These are phyloP conservation scores for Kodamaea ohmeri DNA, from an alignment of 1,139 yeast genomes.

Conservation along the genomic window DNA sequence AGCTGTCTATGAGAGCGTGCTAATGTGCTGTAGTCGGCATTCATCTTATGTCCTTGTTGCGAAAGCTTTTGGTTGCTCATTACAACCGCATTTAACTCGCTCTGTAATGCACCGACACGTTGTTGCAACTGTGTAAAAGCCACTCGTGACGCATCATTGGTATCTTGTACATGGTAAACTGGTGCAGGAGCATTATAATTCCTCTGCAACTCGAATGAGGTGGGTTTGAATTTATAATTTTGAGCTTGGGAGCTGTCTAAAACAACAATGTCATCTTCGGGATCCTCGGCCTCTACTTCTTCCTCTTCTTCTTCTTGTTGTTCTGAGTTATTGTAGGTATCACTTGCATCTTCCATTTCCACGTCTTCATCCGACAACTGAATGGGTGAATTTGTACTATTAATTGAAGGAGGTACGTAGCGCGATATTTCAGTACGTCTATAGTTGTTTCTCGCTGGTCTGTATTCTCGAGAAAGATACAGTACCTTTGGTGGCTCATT, in stretches of 20 bases:
- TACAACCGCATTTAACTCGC: neutral
- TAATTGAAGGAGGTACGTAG: too few species aligned
- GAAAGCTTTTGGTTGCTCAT: constrained; percentile 4
- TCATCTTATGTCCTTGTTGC: constrained; percentile 2
- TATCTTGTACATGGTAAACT: constrained; percentile 24
- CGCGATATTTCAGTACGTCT: too few species aligned
- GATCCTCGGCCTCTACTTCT: constrained; percentile 1
- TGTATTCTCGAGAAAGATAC: neutral
- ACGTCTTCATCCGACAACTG: constrained; percentile 2
- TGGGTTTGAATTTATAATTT: constrained; percentile 20
- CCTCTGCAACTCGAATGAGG: constrained; percentile 15
- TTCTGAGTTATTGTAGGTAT: neutral
- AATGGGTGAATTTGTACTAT: neutral
- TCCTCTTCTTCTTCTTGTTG: neutral
- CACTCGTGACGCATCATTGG: neutral
- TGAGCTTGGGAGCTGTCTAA: constrained; percentile 21
- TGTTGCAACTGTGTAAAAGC: constrained; percentile 5
- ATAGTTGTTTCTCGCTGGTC: neutral
- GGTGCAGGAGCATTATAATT: constrained; percentile 34
- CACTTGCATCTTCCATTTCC: constrained; percentile 5
- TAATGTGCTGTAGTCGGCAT: constrained; percentile 1
- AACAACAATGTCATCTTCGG: constrained; percentile 24
- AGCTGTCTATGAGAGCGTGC: neutral
- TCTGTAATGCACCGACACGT: constrained; percentile 1
- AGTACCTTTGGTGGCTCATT: too few species aligned